Percentiles rank a stretch among this genome's conserved stretches.
Evolutionary conservation across 345 rosid genomes (phyloP).

Genomic region (Bruguiera sexangula): DNA sequence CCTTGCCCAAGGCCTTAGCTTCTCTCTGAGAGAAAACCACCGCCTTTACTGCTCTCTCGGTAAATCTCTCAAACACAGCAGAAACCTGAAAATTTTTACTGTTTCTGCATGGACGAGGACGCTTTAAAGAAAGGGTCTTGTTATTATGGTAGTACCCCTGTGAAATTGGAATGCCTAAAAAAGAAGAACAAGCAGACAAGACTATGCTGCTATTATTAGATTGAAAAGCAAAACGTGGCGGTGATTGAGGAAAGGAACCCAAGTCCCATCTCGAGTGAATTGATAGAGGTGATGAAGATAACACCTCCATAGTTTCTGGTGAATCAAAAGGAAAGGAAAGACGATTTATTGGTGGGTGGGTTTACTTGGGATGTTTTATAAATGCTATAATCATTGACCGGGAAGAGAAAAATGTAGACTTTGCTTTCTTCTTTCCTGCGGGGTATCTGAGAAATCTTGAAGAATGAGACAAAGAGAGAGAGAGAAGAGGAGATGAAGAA

Average conservation of each 20-base stretch:
- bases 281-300: constrained; percentile 52
- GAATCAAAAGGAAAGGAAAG: neutral
- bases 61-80: constrained; percentile 83
- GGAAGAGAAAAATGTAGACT: neutral
- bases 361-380: neutral
- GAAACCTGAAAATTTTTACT: constrained; percentile 47
- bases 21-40: constrained; percentile 84
- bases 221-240: constrained; percentile 22
- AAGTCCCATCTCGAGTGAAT: constrained; percentile 45
- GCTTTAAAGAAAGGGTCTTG: constrained; percentile 14
- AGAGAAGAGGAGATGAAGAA: neutral
- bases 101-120: constrained; percentile 27
- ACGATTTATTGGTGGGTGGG: neutral
- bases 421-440: neutral
- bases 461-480: constrained; percentile 2
- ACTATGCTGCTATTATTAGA: constrained; percentile 18
- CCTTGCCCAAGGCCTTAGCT: constrained; percentile 67
- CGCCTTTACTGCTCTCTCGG: constrained; percentile 77
- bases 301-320: constrained; percentile 42
- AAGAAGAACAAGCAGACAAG: constrained; percentile 50
- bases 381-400: neutral
- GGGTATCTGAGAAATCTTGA: constrained; percentile 14
- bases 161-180: constrained; percentile 52
- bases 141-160: constrained; percentile 22
- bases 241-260: constrained; percentile 20